Percentiles rank a stretch among this genome's conserved stretches.
These are phyloP conservation scores for Spiraea crenata DNA, from an alignment of 331 rosid species.

Conservation along the genomic window DNA sequence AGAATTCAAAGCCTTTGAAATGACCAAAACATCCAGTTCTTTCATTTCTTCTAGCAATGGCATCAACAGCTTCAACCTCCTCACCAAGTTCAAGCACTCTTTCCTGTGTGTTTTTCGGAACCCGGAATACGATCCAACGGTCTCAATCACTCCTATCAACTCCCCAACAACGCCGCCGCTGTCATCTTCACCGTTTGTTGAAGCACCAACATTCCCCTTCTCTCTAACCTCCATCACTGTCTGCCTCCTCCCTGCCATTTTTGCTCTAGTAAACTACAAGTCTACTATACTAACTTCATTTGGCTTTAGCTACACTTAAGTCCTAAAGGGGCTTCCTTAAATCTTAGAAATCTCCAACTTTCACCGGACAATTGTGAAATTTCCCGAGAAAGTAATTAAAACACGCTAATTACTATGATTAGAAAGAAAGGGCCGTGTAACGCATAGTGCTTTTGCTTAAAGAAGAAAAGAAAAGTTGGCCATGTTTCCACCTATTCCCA, in stretches of 20 bases:
- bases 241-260: slow-evolving; percentile 14
- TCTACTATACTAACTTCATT: neutral
- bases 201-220: slow-evolving; percentile 1
- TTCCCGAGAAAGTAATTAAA: slow-evolving; percentile 5
- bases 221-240: slow-evolving; percentile 18
- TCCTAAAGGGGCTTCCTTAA: neutral
- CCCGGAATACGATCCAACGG: slow-evolving; percentile 33
- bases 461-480: neutral
- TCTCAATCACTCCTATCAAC: slow-evolving; percentile 31
- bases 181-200: slow-evolving; percentile 11
- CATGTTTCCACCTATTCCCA: neutral
- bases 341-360: neutral
- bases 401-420: neutral
- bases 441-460: neutral
- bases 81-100: slow-evolving; percentile 44
- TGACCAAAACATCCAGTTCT: slow-evolving; percentile 21
- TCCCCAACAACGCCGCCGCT: slow-evolving; percentile 27
- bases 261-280: neutral
- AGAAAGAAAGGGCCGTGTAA: neutral
- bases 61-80: slow-evolving; percentile 42
- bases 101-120: slow-evolving; percentile 34
- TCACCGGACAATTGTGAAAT: slow-evolving; percentile 10
- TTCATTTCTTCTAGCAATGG: slow-evolving; percentile 45
- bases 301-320: neutral
- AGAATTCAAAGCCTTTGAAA: slow-evolving; percentile 24